These are phyloP conservation scores for Podila epigama DNA, from an alignment of 192 early-diverging fungal genomes.

Conservation along the genomic window DNA sequence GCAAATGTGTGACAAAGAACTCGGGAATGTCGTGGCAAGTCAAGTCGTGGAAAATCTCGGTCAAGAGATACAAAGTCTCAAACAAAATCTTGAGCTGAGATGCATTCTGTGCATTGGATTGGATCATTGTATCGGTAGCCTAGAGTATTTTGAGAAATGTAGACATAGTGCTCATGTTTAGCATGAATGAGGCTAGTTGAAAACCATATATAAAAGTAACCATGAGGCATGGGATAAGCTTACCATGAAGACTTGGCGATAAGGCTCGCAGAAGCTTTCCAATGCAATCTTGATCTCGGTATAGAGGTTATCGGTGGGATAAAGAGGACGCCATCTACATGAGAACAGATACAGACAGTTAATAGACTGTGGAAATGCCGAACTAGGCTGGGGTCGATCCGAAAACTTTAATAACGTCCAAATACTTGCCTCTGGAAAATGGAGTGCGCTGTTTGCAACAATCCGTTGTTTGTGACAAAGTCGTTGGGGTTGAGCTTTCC, in stretches of 20 bases:
- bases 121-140: conserved; percentile 83
- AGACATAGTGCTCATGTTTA: background rate
- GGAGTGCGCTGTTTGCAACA: conserved; percentile 94
- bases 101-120: conserved; percentile 66
- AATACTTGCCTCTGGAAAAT: conserved; percentile 82
- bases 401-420: background rate
- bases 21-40: conserved; percentile 97
- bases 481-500: conserved; percentile 78
- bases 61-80: conserved; percentile 77
- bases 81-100: conserved; percentile 73
- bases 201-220: background rate
- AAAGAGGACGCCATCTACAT: conserved; percentile 84
- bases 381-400: too few relatives aligned
- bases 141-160: conserved; percentile 30
- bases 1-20: conserved; percentile 95
- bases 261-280: conserved; percentile 83
- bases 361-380: too few relatives aligned
- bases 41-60: conserved; percentile 93
- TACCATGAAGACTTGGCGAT: conserved; percentile 85
- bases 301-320: conserved; percentile 82
- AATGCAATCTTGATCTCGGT: conserved; percentile 92
- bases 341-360: background rate
- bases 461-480: conserved; percentile 86
- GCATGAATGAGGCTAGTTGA: too few relatives aligned
- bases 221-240: background rate